Base-by-base conservation (phyloP, 148 eudicot species). In the Pouteria glomerata region DNA sequence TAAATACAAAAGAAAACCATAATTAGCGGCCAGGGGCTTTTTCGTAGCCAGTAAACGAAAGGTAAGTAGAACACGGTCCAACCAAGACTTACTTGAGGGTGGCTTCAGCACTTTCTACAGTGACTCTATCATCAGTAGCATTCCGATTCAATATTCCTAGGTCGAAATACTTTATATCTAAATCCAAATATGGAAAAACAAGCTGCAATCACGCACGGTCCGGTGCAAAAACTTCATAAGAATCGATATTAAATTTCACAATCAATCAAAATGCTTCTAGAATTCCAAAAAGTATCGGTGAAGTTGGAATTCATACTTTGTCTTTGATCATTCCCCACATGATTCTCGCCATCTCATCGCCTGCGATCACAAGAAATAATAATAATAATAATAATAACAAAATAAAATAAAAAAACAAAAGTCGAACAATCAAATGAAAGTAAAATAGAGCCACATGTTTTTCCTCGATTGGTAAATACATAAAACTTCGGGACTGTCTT, bases 321-420 rank as follows among this genome's bases (percentile, higher is more conserved):
- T 89, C 84, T 45, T 89, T 89, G 65, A 89, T 89, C 88, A 76
- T 79, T 44, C 64, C 57, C 93, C 93, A 89, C 57, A 89, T 89
- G 29, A 89, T 75, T 77, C 93, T 76, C 23, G 93, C 71, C 93
- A 89, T 89, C 61, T 89, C 93, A 83, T 89, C 93, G 31, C 93
- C 93, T 89, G 50, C 33, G 63, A 56, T 39, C 24, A 61, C n/a
- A 26, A 27, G 30, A 41, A 8, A 31, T n/a, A n/a, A n/a, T n/a
- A n/a, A n/a, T n/a, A n/a, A n/a, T n/a, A n/a, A n/a, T n/a, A n/a
- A n/a, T n/a, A n/a, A n/a, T n/a, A 59, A 70, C 15, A 33, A 71
- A 37, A 1, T 3, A 19, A 8, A 63, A 33, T 13, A 4, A 19
- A 60, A 66, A 29, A 12, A 13, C 29, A 33, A 77, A 63, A 31